Base-by-base conservation (phyloP, 192 early-diverging fungal species). In the Chytriomyces sp. region DNA sequence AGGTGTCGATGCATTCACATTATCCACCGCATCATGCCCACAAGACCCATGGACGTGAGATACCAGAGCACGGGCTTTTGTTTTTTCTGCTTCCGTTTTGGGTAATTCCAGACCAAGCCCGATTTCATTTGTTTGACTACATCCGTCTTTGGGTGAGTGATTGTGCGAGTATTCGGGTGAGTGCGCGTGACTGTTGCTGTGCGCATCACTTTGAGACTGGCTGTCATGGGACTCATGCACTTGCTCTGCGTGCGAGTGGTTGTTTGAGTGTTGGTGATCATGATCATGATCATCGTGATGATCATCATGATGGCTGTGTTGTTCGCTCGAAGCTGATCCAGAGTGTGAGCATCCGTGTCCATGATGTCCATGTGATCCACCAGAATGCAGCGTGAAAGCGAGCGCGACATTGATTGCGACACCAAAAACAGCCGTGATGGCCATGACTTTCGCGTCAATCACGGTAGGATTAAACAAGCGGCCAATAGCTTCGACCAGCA, bases 331-430 rank as follows among this genome's bases (percentile, higher is more conserved):
- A 20, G 63, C 26, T 24, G 35, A 20, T 13, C 24, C 16, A 20
- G 63, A 64, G 35, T 64, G 63, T 4, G 63, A 64, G 13, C 23
- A 35, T 46, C 43, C 24, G 26, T 28, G 18, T 57, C 20, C 13
- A 57, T 57, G 53, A 18, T 20, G 13, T n/a, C 49, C 71, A 35
- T 80, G 69, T 20, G 45, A 18, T 6, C 44, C 50, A 45, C 83
- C 86, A 11, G 75, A 63, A 60, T 84, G 80, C 4, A 89, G 70
- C 3, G 76, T 82, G 16, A 82, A 71, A 0, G 79, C 88, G 74
- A 93, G 87, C 79, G 91, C 82, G 59, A 93, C 79, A 76, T 95
- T 95, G 35, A 95, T 89, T 50, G 78, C 78, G 24, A 95, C 92
- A n/a, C 94, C 94, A 20, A 92, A 78, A 7, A 82, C 74, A 7